A percentile compares a stretch with the other conserved stretches of the same genome.
Conservation (phyloP, 306 rosid species). For the Prunus salicina region DNA sequence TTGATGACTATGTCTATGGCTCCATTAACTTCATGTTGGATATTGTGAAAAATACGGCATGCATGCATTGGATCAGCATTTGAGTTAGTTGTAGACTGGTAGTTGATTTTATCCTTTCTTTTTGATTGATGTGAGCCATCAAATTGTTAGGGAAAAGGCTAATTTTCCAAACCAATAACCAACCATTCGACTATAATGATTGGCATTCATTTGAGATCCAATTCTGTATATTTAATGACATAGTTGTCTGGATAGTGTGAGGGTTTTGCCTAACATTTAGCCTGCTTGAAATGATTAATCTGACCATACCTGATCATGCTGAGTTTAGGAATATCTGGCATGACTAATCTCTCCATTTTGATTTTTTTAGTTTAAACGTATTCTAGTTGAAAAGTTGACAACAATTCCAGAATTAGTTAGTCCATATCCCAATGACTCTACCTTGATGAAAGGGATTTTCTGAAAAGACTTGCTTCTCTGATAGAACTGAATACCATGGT, state of each 20-base stretch:
- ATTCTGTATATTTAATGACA: not conserved
- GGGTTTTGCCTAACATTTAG: slow-evolving; percentile 18
- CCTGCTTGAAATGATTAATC: slow-evolving; percentile 24
- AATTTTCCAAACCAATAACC: not conserved
- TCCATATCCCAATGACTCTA: not conserved
- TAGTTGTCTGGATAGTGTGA: not conserved
- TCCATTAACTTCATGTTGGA: slow-evolving; percentile 4
- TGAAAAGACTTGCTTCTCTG: not conserved
- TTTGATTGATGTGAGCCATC: slow-evolving; percentile 3
- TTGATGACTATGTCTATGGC: not conserved
- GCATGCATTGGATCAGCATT: slow-evolving; percentile 5
- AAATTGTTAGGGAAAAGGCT: not conserved
- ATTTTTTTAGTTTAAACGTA: not conserved
- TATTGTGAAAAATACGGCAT: slow-evolving; percentile 6
- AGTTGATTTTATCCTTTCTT: slow-evolving; percentile 12
- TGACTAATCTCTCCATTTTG: not conserved
- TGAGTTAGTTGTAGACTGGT: slow-evolving; percentile 41
- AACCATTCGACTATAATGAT: slow-evolving; percentile 4
- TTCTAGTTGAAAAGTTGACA: not conserved
- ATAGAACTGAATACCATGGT: not conserved
- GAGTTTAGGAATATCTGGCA: slow-evolving; percentile 3
- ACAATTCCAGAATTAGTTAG: not conserved
- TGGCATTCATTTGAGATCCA: slow-evolving; percentile 11
- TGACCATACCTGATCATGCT: not conserved
- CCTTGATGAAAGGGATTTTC: slow-evolving; percentile 9